Evolutionary conservation across 2,329 filamentous ascomycete genomes (phyloP).

Genomic region (Ophiocordyceps camponoti-saundersi): DNA sequence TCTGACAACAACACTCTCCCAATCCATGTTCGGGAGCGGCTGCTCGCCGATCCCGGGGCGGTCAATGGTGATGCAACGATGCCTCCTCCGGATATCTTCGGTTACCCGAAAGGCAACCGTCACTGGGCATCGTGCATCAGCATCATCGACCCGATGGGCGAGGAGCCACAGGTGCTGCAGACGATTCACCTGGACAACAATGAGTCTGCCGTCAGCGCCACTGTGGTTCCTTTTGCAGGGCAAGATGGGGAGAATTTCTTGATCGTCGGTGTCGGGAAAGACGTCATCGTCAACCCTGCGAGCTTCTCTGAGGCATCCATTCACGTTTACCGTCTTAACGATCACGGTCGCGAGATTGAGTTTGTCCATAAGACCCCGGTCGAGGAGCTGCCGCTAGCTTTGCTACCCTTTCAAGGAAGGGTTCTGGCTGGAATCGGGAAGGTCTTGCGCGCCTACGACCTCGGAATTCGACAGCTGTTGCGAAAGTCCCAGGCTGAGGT

Average conservation of each 20-base stretch:
- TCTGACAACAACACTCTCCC: constrained; percentile 84
- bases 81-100: constrained; percentile 68
- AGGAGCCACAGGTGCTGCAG: constrained; percentile 53
- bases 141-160: constrained; percentile 65
- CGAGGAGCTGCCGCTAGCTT: constrained; percentile 74
- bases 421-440: constrained; percentile 74
- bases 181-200: constrained; percentile 76
- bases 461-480: constrained; percentile 82
- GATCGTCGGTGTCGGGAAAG: constrained; percentile 86
- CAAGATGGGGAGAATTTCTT: constrained; percentile 82
- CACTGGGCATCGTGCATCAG: constrained; percentile 96
- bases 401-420: constrained; percentile 83
- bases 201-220: constrained; percentile 76
- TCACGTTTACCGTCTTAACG: constrained; percentile 79
- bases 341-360: constrained; percentile 74
- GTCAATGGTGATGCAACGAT: constrained; percentile 57
- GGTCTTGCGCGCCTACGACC: constrained; percentile 73
- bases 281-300: constrained; percentile 64
- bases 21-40: constrained; percentile 54
- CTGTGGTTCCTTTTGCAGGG: constrained; percentile 70
- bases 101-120: constrained; percentile 65
- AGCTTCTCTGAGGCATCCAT: constrained; percentile 68
- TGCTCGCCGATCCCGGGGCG: constrained; percentile 54
- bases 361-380: constrained; percentile 95
- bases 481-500: constrained; percentile 78